Evolutionary conservation across 805 yeast genomes (phyloP), one percentile per base, ranked within the genome.

Genomic region (Candida montana): DNA sequence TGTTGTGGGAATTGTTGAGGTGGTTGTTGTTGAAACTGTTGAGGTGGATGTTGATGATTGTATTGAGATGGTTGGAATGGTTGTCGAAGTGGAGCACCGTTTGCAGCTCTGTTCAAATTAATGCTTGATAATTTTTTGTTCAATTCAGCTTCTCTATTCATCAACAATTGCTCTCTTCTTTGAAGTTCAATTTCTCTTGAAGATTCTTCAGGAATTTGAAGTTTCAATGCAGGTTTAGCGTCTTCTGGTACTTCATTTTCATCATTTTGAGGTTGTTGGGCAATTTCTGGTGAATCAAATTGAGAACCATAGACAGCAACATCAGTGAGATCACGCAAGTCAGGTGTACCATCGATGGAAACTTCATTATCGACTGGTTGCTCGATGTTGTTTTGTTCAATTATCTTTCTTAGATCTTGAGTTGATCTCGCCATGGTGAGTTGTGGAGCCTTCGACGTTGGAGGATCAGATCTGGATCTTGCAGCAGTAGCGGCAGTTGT

Each of bases 271-370:
- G 29, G 21, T 24, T 19, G 31, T n/a, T 35, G 33, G 24, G 27
- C 31, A 24, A 15, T 15, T 6, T 11, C 27, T 24, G 56, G 53
- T 1, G 56, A 46, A 24, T 53, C 58, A 33, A 53, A 40, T 21
- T 50, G 44, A 20, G 55, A 43, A 33, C 47, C 33, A 21, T 43
- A 47, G 12, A 53, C 5, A 13, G 62, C 57, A 36, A 46, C 48
- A 29, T 51, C 55, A 4, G 56, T 42, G 33, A 57, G 41, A 40
- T 57, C 60, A 37, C 56, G 50, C 16, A 57, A 40, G 46, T 55
- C 61, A 18, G 61, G 60, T 1, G 61, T 57, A n/a, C 59, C 61
- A 40, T 39, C 44, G 9, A 26, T 37, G 10, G 53, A 44, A 12
- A 45, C 34, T 30, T 31, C 24, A 23, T n/a, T 12, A 33, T 26